Evolutionary conservation across 352 stramenopile genomes (phyloP).

Genomic region (Phytophthora meadii): DNA sequence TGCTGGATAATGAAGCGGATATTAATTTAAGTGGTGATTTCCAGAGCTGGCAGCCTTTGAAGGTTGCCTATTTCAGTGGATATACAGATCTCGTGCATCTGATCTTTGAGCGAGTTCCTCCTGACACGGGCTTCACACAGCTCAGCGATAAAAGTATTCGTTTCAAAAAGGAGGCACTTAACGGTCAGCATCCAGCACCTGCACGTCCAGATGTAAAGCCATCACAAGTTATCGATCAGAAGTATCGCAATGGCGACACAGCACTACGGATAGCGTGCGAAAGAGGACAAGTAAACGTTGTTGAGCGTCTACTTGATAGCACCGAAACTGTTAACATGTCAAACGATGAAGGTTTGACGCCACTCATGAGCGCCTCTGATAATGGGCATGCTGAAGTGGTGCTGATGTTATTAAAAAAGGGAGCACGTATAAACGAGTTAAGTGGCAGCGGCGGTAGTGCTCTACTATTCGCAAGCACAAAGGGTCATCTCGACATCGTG

Average conservation of each 20-base stretch:
- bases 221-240: slow-evolving; percentile 5
- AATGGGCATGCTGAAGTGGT: slow-evolving; percentile 8
- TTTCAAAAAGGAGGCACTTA: too few species aligned
- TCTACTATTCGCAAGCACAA: neutral
- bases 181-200: too few species aligned
- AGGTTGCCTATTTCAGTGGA: slow-evolving; percentile 28
- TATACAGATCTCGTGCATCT: slow-evolving; percentile 29
- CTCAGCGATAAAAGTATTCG: too few species aligned
- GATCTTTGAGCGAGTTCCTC: slow-evolving; percentile 12
- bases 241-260: slow-evolving; percentile 27
- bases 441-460: neutral
- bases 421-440: neutral
- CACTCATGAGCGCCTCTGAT: neutral
- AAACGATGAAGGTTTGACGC: neutral
- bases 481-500: neutral
- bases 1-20: slow-evolving; percentile 21
- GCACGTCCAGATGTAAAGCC: too few species aligned
- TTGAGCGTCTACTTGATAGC: slow-evolving; percentile 7
- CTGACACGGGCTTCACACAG: too few species aligned
- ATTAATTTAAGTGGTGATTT: slow-evolving; percentile 29
- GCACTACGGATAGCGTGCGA: slow-evolving; percentile 26
- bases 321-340: neutral
- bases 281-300: slow-evolving; percentile 11
- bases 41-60: slow-evolving; percentile 18
- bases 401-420: neutral